Evolutionary conservation across 192 early-diverging fungal genomes (phyloP).

Genomic region (Phlyctochytrium bullatum): DNA sequence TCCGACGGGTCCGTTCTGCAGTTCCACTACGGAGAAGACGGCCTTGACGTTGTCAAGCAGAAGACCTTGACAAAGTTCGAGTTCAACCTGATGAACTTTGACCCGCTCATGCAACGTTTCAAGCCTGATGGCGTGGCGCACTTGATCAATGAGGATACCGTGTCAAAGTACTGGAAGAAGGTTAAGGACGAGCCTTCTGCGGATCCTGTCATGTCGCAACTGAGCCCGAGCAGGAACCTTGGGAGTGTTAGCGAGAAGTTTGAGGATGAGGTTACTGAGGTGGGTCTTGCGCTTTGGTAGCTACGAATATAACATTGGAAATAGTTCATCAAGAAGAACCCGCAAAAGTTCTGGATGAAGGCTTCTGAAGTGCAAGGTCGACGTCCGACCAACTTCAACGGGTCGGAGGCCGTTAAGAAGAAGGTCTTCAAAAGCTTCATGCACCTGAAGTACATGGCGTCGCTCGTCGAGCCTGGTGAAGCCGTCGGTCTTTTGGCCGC

Average conservation of each 20-base stretch:
- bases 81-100: conserved; percentile 90
- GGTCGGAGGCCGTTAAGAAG: conserved; percentile 57
- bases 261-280: conserved; percentile 60
- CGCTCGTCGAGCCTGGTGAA: conserved; percentile 96
- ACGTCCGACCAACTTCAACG: conserved; percentile 38
- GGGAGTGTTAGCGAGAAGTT: conserved; percentile 91
- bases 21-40: conserved; percentile 99
- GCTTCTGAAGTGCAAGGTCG: not conserved
- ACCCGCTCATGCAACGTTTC: conserved; percentile 76
- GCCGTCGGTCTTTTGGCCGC: conserved; percentile 96
- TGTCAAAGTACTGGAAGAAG: conserved; percentile 67
- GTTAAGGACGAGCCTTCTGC: conserved; percentile 5
- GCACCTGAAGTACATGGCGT: conserved; percentile 93
- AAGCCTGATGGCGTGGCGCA: conserved; percentile 51
- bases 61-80: conserved; percentile 88
- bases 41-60: conserved; percentile 92
- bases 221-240: conserved; percentile 77
- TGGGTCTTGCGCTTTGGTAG: not conserved
- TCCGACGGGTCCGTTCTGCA: conserved; percentile 91
- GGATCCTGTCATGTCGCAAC: conserved; percentile 73
- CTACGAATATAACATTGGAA: conserved; percentile 4
- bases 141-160: conserved; percentile 63
- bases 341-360: conserved; percentile 48
- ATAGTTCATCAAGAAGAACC: conserved; percentile 70
- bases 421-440: conserved; percentile 88